Evolutionary conservation across 331 rosid genomes (phyloP), one percentile per base, ranked within the genome.

Genomic region (Malus hybrid): DNA sequence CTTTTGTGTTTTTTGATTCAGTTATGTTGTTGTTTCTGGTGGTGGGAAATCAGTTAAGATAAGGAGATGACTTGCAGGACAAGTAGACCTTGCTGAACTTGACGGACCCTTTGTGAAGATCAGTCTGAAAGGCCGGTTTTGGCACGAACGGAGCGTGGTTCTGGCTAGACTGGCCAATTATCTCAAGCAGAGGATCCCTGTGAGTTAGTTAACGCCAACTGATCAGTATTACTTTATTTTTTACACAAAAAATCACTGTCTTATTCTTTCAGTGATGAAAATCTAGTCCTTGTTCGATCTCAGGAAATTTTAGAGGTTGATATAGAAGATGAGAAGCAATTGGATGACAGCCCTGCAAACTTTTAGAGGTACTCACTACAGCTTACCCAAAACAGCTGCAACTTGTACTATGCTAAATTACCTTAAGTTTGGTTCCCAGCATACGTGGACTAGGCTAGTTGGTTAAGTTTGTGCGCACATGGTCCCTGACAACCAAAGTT

Each of bases 301-400:
- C 87, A 90, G 98, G 98, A 94, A 87, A 91, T 94, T 73, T 81
- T 94, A 79, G 99, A 94, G 88, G 97, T 94, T 48, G 97, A 90
- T 44, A 83, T 94, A 69, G 96, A 94, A 87, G 88, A 91, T 34
- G 93, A 92, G 89, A 88, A 87, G 81, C 99, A 94, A 85, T 79
- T 94, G 90, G 99, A 94, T 78, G 99, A 94, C 24, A 92, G 97
- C 71, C 97, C 97, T 18, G 91, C 76, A 68, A 94, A 80, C 86
- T 94, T 94, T 78, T 91, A 74, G 79, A 79, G 85, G 78, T 83
- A 75, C 55, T 48, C 55, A 14, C 55, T 48, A 15, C 19, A 48
- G 55, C 55, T 48, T 48, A 14, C 19, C 6, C 55, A 48, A 48
- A 48, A 48, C 55, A 48, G 55, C 19, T 0, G 19, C 55, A 48